Percentiles rank a stretch among this genome's conserved stretches.
These are phyloP conservation scores for Pisolithus marmoratus DNA, from an alignment of 768 basidiomycete genomes.

Conservation along the genomic window DNA sequence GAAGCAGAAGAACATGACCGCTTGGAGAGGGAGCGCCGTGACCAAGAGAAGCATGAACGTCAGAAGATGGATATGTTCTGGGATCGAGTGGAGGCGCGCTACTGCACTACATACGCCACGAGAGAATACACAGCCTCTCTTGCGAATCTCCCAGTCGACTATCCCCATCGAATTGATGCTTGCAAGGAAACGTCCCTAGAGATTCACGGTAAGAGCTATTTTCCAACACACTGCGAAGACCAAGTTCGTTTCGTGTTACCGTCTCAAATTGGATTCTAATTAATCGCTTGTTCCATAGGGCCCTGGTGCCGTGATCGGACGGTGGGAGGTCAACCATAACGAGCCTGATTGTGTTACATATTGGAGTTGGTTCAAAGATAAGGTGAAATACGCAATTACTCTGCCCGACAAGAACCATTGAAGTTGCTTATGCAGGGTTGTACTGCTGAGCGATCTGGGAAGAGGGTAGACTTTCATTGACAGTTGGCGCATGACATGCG, in stretches of 20 bases:
- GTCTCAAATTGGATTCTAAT: too few species aligned
- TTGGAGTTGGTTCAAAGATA: constrained; percentile 22
- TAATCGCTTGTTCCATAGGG: constrained; percentile 5
- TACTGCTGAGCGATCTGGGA: too few species aligned
- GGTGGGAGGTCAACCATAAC: constrained; percentile 20
- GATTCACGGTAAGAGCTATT: constrained; percentile 15
- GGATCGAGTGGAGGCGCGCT: constrained; percentile 11
- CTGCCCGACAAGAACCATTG: too few species aligned
- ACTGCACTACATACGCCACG: constrained; percentile 23
- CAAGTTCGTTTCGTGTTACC: constrained; percentile 4
- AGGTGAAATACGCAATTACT: constrained; percentile 8
- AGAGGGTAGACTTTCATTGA: too few species aligned
- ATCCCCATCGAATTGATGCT: constrained; percentile 14
- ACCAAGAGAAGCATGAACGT: constrained; percentile 19
- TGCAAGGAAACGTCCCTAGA: constrained; percentile 18
- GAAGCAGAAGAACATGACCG: constrained; percentile 1
- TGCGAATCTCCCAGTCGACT: constrained; percentile 21
- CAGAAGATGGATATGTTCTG: constrained; percentile 18
- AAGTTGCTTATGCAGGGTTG: too few species aligned
- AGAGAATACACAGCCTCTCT: constrained; percentile 26
- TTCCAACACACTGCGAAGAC: constrained; percentile 20
- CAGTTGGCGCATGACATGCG: not conserved
- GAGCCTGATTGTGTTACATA: constrained; percentile 23
- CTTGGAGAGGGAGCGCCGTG: constrained; percentile 5
- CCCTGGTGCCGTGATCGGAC: constrained; percentile 16